phyloP scores from a whole-genome alignment of 192 early-diverging fungal genomes.

The Physocladia obscura region DNA sequence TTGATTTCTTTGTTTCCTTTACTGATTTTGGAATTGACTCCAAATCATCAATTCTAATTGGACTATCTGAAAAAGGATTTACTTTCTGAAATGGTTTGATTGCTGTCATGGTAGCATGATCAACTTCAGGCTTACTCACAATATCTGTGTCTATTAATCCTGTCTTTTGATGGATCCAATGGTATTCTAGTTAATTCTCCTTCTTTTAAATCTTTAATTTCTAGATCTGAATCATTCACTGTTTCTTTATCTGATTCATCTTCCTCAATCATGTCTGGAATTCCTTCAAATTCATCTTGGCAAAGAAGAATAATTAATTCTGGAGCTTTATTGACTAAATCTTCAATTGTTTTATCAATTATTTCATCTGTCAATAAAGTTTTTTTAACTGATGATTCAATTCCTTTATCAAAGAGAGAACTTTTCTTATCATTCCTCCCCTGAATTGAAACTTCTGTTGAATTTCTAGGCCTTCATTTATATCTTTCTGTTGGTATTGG shows the following conservation, averaged over 20 bases:
- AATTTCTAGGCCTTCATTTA: no score
- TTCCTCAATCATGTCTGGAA: not conserved
- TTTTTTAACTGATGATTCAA: not conserved
- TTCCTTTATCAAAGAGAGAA: no score
- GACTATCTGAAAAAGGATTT: not conserved
- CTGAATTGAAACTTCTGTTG: no score
- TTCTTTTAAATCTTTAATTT: not conserved
- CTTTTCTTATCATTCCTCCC: no score
- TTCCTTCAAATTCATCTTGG: not conserved
- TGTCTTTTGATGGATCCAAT: not conserved
- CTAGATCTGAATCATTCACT: not conserved
- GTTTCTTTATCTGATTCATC: not conserved
- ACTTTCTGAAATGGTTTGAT: not conserved
- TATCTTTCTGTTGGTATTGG: no score
- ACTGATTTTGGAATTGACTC: not conserved
- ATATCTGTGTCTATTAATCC: not conserved
- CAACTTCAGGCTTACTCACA: no score
- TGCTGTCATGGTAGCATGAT: no score
- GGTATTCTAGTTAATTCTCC: not conserved
- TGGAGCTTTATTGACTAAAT: not conserved
- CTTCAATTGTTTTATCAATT: not conserved
- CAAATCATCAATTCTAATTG: not conserved
- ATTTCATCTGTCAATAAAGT: not conserved
- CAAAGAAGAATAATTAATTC: not conserved
- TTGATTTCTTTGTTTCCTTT: not conserved